These are phyloP conservation scores for Mycogone perniciosa DNA, from an alignment of 2,329 filamentous ascomycete genomes.

Conservation along the genomic window DNA sequence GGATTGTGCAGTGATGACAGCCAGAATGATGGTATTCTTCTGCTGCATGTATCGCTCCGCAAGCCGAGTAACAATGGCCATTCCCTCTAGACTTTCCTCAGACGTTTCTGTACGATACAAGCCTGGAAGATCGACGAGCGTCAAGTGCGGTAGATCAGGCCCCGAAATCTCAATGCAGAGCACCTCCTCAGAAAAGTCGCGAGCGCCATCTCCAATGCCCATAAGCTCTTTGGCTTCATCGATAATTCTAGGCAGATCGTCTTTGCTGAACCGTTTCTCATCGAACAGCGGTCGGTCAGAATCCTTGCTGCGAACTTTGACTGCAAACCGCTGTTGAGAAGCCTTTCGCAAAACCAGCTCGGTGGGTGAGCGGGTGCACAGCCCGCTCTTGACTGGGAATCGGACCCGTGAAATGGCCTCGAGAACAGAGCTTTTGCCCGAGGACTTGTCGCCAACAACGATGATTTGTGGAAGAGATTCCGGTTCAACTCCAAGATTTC, in stretches of 20 bases:
- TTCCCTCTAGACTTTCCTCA: slow-evolving; percentile 37
- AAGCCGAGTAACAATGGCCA: slow-evolving; percentile 38
- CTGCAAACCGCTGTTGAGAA: slow-evolving; percentile 25
- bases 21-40: slow-evolving; percentile 52
- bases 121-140: slow-evolving; percentile 54
- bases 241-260: slow-evolving; percentile 29
- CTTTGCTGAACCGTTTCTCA: slow-evolving; percentile 17
- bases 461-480: slow-evolving; percentile 43
- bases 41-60: slow-evolving; percentile 51
- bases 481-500: slow-evolving; percentile 13
- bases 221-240: slow-evolving; percentile 40
- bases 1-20: slow-evolving; percentile 48
- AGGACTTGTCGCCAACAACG: slow-evolving; percentile 55
- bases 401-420: slow-evolving; percentile 57
- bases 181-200: slow-evolving; percentile 38
- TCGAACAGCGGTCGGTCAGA: slow-evolving; percentile 20
- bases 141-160: slow-evolving; percentile 44
- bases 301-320: slow-evolving; percentile 19
- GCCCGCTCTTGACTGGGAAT: slow-evolving; percentile 51
- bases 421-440: slow-evolving; percentile 59
- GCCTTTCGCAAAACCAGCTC: slow-evolving; percentile 51
- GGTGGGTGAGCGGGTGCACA: slow-evolving; percentile 58
- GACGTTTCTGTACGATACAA: slow-evolving; percentile 43
- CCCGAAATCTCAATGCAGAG: slow-evolving; percentile 44
- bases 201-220: slow-evolving; percentile 34